Evolutionary conservation across 129 eudicot genomes (phyloP), one percentile per base, ranked within the genome.

Genomic region (Silybum marianum): DNA sequence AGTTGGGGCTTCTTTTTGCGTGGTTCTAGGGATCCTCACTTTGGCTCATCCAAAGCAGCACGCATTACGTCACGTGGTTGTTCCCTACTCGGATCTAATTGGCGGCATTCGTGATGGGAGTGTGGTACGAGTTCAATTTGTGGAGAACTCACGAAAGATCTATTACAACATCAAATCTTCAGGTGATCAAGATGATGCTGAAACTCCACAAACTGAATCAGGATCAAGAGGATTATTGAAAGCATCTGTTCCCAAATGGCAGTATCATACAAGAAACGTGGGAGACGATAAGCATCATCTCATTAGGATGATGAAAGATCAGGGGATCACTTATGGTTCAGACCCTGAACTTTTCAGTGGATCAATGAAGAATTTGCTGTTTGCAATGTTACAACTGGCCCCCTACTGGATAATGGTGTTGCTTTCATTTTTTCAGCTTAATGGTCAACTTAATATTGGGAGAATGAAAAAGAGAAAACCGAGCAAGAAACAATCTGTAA

Each of bases 361-460:
- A 26, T 21, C 74, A 10, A 68, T 71, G 25, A 85, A 81, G 75
- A 81, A 63, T 36, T 32, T 85, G 25, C 16, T 75, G 11, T 19
- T 62, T 22, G 23, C 26, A 23, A 54, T 80, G 81, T 40, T 84
- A 23, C 88, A 84, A 44, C 71, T 74, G 46, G 69, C 81, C 30
- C 88, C 88, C 1, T 85, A 85, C 54, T 85, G 84, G 88, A 72
- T 85, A 23, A 80, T 85, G 88, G 81, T 80, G 46, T 72, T 77
- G 12, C 65, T 85, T 40, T 65, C 83, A 16, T 73, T 84, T 63
- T 85, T 70, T 46, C 88, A 85, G 69, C 77, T 85, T 7, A 51
- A 63, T 60, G 7, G 3, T 13, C 87, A 80, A 58, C 81, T 18
- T 3, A 74, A 28, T 71, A 65, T 79, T 24, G 87, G 87, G 22